Evolutionary conservation across 2,329 filamentous ascomycete species (phyloP), one percentile per base, ranked within the genome.

Genomic region (Aspergillus fischeri): DNA sequence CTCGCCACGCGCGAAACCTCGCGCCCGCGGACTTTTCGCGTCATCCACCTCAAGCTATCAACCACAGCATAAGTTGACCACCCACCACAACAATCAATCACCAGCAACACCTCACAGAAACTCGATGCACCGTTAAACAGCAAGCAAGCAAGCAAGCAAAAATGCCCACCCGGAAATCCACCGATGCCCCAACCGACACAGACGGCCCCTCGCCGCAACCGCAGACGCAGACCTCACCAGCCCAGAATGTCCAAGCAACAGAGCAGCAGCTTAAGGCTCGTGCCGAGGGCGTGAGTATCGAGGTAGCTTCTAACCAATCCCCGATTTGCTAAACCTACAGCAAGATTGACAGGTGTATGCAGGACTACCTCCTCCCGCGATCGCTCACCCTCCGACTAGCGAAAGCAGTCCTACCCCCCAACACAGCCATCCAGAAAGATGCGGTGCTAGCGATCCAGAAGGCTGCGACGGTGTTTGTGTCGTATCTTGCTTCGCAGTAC

Each of bases 391-490:
- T 83, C 54, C 80, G 85, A 27, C 80, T 87, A 21, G 83, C 84
- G 11, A 86, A 86, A 71, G 82, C 84, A 55, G 83, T 86, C 6
- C 76, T 87, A 3, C 85, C 85, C 1, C 78, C 85, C 4, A 87
- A 87, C 69, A 87, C 85, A 17, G 81, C 83, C 50, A 84, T 88
- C 44, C 83, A 86, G 65, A 86, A 86, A 72, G 85, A 88, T 73
- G 85, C 85, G 10, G 73, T 87, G 3, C 73, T 86, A 17, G 85
- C 85, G 7, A 81, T 88, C 60, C 83, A 84, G 52, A 87, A 87
- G 67, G 83, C 83, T 60, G 85, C 85, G 28, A 87, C 85, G 3
- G 85, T 88, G 3, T 88, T 88, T 70, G 81, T 88, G 20, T 87
- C 83, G 59, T 86, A 87, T 68, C 73, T 87, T 50, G 81, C 83